These are phyloP conservation scores for Penicillium sp. DNA, from an alignment of 2,329 filamentous ascomycete species.

Conservation along the genomic window DNA sequence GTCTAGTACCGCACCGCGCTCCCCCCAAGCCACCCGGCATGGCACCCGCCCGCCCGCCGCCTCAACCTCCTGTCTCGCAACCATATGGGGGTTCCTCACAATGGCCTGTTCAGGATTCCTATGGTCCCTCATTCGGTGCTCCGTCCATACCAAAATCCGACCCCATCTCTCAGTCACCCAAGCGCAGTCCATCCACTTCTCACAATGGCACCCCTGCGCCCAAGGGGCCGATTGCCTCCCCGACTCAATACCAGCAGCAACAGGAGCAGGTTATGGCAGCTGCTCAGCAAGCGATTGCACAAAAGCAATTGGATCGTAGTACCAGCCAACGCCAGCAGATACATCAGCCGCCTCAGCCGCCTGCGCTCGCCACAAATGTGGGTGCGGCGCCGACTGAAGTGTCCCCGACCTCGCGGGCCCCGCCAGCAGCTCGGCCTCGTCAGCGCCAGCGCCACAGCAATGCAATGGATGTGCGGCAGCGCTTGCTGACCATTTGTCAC, in stretches of 20 bases:
- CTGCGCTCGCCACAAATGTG: conserved; percentile 38
- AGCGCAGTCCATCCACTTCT: conserved; percentile 65
- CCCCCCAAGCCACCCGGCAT: conserved; percentile 74
- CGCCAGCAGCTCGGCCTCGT: conserved; percentile 62
- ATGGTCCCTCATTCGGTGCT: conserved; percentile 37
- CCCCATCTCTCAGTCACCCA: conserved; percentile 61
- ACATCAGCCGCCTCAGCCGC: conserved; percentile 44
- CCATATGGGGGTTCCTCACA: conserved; percentile 41
- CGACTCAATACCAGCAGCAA: conserved; percentile 57
- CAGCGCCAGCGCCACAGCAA: conserved; percentile 75
- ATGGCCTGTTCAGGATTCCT: conserved; percentile 53
- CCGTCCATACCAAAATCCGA: conserved; percentile 52
- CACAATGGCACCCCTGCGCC: conserved; percentile 53
- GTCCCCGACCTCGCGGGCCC: conserved; percentile 40
- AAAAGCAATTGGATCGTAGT: conserved; percentile 63
- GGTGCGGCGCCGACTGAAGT: conserved; percentile 31
- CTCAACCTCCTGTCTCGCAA: conserved; percentile 41
- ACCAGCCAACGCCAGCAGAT: conserved; percentile 64
- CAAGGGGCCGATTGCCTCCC: conserved; percentile 39
- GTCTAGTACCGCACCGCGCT: conserved; percentile 71
- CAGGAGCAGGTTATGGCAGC: conserved; percentile 79
- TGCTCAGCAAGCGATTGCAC: conserved; percentile 69
- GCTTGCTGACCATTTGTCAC: conserved; percentile 83
- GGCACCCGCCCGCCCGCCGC: conserved; percentile 41
- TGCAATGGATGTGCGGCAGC: conserved; percentile 72